These are phyloP conservation scores for Syncephalis plumigaleata DNA, from an alignment of 371 early-diverging fungal genomes.

Conservation along the genomic window DNA sequence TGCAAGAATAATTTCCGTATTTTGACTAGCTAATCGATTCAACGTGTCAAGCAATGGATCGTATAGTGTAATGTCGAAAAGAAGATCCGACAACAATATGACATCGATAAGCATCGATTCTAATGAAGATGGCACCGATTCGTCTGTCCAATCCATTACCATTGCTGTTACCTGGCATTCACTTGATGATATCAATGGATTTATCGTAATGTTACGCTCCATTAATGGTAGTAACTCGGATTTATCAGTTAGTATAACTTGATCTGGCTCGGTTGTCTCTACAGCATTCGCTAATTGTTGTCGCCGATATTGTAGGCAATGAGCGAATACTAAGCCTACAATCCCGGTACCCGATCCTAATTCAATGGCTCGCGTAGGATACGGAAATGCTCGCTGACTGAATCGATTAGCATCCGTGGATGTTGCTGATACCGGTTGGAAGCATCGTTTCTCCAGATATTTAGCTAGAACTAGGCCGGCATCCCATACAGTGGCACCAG, in stretches of 20 bases:
- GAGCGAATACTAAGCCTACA: slow-evolving; percentile 21
- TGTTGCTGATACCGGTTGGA: neutral
- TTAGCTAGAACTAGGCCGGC: slow-evolving; percentile 24
- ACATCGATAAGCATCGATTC: slow-evolving; percentile 11
- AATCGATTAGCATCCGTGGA: neutral
- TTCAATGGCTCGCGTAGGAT: slow-evolving; percentile 15
- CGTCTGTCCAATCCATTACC: slow-evolving; percentile 6
- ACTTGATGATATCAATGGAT: slow-evolving; percentile 4
- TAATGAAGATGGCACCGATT: neutral
- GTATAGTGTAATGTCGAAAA: slow-evolving; percentile 21
- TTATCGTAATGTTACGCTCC: slow-evolving; percentile 16
- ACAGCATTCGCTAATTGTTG: slow-evolving; percentile 4
- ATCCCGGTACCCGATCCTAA: slow-evolving; percentile 33
- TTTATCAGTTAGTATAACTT: slow-evolving; percentile 21
- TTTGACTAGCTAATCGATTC: slow-evolving; percentile 7
- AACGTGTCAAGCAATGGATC: slow-evolving; percentile 22
- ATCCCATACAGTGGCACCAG: slow-evolving; percentile 28
- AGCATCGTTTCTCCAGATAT: slow-evolving; percentile 15
- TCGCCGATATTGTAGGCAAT: slow-evolving; percentile 3
- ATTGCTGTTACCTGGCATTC: neutral
- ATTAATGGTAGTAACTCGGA: slow-evolving; percentile 19
- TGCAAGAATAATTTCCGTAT: slow-evolving; percentile 20
- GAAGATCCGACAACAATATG: slow-evolving; percentile 30
- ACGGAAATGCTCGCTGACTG: neutral
- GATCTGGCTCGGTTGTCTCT: slow-evolving; percentile 1